Base-by-base conservation (phyloP, 2,329 filamentous ascomycete species). In the Hysterium pulicare region DNA sequence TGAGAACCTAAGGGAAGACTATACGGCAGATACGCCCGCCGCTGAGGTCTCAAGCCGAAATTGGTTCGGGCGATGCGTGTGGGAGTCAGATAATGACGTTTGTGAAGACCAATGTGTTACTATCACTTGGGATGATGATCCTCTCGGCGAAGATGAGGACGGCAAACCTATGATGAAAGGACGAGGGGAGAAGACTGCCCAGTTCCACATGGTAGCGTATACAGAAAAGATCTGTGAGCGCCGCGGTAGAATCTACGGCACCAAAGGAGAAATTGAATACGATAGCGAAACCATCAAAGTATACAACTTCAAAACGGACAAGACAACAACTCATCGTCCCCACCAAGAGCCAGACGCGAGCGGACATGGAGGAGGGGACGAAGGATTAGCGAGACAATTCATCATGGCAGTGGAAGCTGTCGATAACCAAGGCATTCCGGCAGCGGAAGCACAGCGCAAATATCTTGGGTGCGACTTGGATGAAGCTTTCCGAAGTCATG, bases 61-160 rank as follows among this genome's bases (percentile, higher is more conserved):
- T 1, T 84, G 90, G 89, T 97, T 90, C 59, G 93, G 93, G 0
- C 82, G 91, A n/a, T 98, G 93, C 61, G 93, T 97, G 1, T 97
- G 84, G 69, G 93, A 96, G 62, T 75, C 84, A 4, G 90, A 95
- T 68, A 98, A 97, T 68, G 83, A 94, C 58, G 93, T 97, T 32
- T 88, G 84, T 57, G 93, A 98, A 64, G 89, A 97, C 58, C 91
- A 97, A 65, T 78, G 85, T 20, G 93, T 97, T 16, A 91, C 86
- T 0, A 81, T 97, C 40, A 82, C 79, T 3, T 97, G 91, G 90
- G 85, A 90, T 10, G 87, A 94, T 33, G 83, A 87, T 46, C 70
- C 71, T 0, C 50, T 73, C 2, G 36, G 21, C 8, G 41, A 47
- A 0, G 54, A 56, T 23, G 44, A 48, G 2, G 36, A 54, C 8